Percentiles rank a stretch among this genome's conserved stretches.
phyloP scores from a whole-genome alignment of 1,284 basidiomycete genomes.

The Ustilago cynodontis region DNA sequence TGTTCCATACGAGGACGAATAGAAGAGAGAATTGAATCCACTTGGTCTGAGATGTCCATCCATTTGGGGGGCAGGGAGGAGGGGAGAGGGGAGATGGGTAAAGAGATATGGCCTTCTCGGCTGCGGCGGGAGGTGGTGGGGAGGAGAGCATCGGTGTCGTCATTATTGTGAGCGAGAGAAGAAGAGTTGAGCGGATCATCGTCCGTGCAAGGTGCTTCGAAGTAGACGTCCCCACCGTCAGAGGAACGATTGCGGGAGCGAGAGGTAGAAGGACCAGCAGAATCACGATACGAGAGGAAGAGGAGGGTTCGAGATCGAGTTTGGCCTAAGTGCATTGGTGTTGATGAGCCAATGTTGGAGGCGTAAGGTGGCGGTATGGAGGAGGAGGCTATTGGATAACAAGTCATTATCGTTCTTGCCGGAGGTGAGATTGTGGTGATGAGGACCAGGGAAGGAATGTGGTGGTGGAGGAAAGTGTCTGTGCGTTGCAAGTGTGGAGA shows the following conservation, averaged over 20 bases:
- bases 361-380: slow-evolving; percentile 35
- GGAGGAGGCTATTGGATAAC: slow-evolving; percentile 29
- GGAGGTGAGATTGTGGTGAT: neutral
- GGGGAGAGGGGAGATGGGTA: slow-evolving; percentile 1
- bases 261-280: slow-evolving; percentile 70
- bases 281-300: slow-evolving; percentile 94
- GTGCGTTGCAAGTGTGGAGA: neutral
- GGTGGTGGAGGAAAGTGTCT: neutral
- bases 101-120: slow-evolving; percentile 31
- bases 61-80: slow-evolving; percentile 65
- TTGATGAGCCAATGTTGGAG: too few species aligned
- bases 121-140: slow-evolving; percentile 3
- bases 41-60: slow-evolving; percentile 65
- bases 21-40: slow-evolving; percentile 52
- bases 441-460: neutral
- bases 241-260: slow-evolving; percentile 1
- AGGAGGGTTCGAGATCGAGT: slow-evolving; percentile 91
- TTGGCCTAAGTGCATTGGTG: slow-evolving; percentile 41
- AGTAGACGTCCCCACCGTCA: slow-evolving; percentile 15
- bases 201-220: slow-evolving; percentile 61
- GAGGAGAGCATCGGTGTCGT: slow-evolving; percentile 24
- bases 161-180: slow-evolving; percentile 1
- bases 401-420: slow-evolving; percentile 8
- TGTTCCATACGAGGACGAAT: slow-evolving; percentile 71
- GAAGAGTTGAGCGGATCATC: slow-evolving; percentile 43